Evolutionary conservation across 805 yeast species (phyloP).

Genomic region (Wickerhamomyces pijperi): DNA sequence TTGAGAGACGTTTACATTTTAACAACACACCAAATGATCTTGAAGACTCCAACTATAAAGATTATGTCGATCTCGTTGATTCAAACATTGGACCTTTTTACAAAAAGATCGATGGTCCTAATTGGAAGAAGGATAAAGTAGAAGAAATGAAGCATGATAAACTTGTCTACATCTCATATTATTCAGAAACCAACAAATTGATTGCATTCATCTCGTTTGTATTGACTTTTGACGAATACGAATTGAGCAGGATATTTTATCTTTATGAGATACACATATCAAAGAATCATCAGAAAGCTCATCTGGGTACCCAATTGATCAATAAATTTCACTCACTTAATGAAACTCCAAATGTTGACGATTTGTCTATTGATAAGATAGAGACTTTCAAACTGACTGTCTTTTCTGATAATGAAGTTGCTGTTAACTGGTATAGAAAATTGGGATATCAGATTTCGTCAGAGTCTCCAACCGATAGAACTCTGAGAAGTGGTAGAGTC

Average conservation of each 20-base stretch:
- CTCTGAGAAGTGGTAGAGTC: constrained; percentile 27
- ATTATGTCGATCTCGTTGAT: constrained; percentile 6
- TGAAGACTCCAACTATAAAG: neutral
- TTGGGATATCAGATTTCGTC: constrained; percentile 27
- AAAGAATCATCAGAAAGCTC: constrained; percentile 22
- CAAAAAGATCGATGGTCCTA: constrained; percentile 6
- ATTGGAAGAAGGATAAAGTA: constrained; percentile 27
- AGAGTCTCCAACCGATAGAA: constrained; percentile 34
- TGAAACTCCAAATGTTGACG: constrained; percentile 1
- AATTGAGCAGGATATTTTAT: constrained; percentile 27
- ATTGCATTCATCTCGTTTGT: constrained; percentile 37
- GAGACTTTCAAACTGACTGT: constrained; percentile 32
- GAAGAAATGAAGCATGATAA: constrained; percentile 27
- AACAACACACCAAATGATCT: neutral
- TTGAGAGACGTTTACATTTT: neutral
- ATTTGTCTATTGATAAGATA: constrained; percentile 2
- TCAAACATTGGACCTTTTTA: constrained; percentile 11
- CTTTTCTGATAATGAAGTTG: constrained; percentile 32
- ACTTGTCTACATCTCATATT: constrained; percentile 8
- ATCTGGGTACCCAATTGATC: constrained; percentile 31
- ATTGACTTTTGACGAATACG: constrained; percentile 28
- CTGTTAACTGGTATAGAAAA: constrained; percentile 31
- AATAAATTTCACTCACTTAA: constrained; percentile 24
- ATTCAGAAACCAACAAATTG: constrained; percentile 8
- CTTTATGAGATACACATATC: constrained; percentile 46